These are phyloP conservation scores for Thermothelomyces thermophilus DNA, from an alignment of 2,329 filamentous ascomycete genomes.

Conservation along the genomic window DNA sequence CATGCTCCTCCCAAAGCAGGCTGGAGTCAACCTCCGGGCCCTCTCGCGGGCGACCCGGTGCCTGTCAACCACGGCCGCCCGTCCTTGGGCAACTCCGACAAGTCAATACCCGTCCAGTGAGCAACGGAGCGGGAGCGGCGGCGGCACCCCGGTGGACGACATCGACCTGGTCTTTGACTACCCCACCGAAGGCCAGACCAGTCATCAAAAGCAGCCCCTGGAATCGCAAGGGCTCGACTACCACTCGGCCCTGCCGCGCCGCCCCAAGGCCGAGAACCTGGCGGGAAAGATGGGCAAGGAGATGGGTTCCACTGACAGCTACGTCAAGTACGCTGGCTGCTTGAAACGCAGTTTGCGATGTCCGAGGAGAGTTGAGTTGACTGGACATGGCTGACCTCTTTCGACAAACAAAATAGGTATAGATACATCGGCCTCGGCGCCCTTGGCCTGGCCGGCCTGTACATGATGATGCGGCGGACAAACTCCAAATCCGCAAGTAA, in stretches of 20 bases:
- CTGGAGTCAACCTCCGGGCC: background rate
- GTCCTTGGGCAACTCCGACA: conserved; percentile 9
- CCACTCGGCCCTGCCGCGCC: conserved; percentile 12
- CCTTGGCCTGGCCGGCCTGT: conserved; percentile 13
- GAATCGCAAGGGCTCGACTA: conserved; percentile 8
- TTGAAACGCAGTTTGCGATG: no score
- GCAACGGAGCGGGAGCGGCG: background rate
- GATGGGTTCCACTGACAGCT: conserved; percentile 12
- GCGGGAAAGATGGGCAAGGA: conserved; percentile 10
- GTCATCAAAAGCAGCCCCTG: conserved; percentile 13
- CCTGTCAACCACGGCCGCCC: conserved; percentile 12
- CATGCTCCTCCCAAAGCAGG: conserved; percentile 3
- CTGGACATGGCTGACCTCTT: background rate
- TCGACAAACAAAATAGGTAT: background rate
- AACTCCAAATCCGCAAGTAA: background rate
- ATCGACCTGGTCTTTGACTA: conserved; percentile 23
- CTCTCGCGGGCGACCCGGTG: background rate
- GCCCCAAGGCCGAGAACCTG: background rate
- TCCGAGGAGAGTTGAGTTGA: background rate
- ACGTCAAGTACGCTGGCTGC: conserved; percentile 7
- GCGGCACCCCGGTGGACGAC: conserved; percentile 16
- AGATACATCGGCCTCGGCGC: conserved; percentile 15
- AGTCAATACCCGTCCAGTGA: background rate
- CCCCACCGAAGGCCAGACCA: conserved; percentile 16
- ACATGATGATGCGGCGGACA: conserved; percentile 17